phyloP scores from a whole-genome alignment of 2,329 filamentous ascomycete species.

The Neonectria sp. region DNA sequence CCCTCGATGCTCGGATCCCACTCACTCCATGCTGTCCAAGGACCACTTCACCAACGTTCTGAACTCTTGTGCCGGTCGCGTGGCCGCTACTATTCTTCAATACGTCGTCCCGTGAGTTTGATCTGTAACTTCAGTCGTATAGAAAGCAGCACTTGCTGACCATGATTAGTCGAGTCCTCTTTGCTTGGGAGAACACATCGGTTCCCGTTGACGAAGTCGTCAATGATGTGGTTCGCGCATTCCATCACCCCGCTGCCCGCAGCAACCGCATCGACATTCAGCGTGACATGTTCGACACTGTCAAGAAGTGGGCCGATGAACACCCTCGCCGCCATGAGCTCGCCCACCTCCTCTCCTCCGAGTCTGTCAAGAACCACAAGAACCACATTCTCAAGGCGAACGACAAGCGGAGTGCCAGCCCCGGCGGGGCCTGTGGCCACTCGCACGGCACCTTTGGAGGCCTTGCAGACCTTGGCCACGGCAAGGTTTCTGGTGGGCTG shows the following conservation, averaged over 20 bases:
- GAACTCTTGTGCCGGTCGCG: slow-evolving; percentile 82
- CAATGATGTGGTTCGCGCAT: slow-evolving; percentile 84
- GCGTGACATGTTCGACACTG: slow-evolving; percentile 88
- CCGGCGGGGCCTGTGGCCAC: slow-evolving; percentile 52
- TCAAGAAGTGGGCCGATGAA: slow-evolving; percentile 84
- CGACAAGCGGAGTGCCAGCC: slow-evolving; percentile 48
- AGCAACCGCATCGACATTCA: slow-evolving; percentile 85
- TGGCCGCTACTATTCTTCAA: slow-evolving; percentile 83
- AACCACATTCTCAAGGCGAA: slow-evolving; percentile 76
- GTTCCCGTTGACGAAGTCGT: slow-evolving; percentile 88
- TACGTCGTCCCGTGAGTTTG: slow-evolving; percentile 82
- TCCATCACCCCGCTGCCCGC: slow-evolving; percentile 91
- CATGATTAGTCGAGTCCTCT: slow-evolving; percentile 77
- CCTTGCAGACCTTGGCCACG: slow-evolving; percentile 53
- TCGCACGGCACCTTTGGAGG: slow-evolving; percentile 63
- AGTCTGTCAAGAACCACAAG: slow-evolving; percentile 85
- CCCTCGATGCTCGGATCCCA: slow-evolving; percentile 81
- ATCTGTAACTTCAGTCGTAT: background rate
- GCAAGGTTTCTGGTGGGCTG: slow-evolving; percentile 71
- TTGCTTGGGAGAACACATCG: slow-evolving; percentile 91
- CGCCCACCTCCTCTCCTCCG: slow-evolving; percentile 82
- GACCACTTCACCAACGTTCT: slow-evolving; percentile 87
- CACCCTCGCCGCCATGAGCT: slow-evolving; percentile 77
- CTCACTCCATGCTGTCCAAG: slow-evolving; percentile 87
- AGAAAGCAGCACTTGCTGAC: slow-evolving; percentile 21